Conservation (phyloP, 805 yeast species). For the Candida methanosorbosa region DNA sequence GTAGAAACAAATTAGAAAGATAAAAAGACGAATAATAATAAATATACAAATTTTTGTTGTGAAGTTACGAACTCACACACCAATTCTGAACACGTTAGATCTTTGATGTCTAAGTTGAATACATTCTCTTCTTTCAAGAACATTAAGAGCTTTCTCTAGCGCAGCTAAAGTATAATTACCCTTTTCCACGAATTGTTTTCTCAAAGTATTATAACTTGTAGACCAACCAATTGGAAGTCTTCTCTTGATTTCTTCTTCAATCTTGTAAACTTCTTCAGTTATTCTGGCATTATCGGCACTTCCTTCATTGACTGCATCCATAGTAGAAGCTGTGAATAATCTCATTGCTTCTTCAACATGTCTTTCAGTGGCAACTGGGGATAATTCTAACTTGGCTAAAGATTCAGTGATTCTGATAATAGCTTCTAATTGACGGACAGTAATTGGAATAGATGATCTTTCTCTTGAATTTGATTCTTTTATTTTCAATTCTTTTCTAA, state of each 20-base stretch:
- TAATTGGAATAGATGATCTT: slow-evolving; percentile 92
- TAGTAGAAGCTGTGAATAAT: slow-evolving; percentile 90
- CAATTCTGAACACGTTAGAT: slow-evolving; percentile 67
- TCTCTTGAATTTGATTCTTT: slow-evolving; percentile 78
- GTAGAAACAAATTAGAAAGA: neutral
- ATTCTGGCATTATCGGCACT: slow-evolving; percentile 46
- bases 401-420: slow-evolving; percentile 93
- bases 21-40: neutral
- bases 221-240: slow-evolving; percentile 96
- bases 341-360: slow-evolving; percentile 96
- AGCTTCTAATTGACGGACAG: slow-evolving; percentile 96
- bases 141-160: slow-evolving; percentile 71
- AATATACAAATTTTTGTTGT: neutral
- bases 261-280: slow-evolving; percentile 62
- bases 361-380: slow-evolving; percentile 76
- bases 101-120: slow-evolving; percentile 84
- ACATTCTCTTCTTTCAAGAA: slow-evolving; percentile 80
- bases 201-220: slow-evolving; percentile 75
- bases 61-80: slow-evolving; percentile 29
- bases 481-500: slow-evolving; percentile 73
- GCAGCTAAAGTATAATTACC: slow-evolving; percentile 56
- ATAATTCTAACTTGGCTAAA: slow-evolving; percentile 75
- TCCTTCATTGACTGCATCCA: slow-evolving; percentile 69
- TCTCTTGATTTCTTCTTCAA: slow-evolving; percentile 79
- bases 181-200: slow-evolving; percentile 71